Percentiles rank a stretch among this genome's conserved stretches.
phyloP scores from a whole-genome alignment of 2,329 filamentous ascomycete genomes.

The Bisporella sp. region DNA sequence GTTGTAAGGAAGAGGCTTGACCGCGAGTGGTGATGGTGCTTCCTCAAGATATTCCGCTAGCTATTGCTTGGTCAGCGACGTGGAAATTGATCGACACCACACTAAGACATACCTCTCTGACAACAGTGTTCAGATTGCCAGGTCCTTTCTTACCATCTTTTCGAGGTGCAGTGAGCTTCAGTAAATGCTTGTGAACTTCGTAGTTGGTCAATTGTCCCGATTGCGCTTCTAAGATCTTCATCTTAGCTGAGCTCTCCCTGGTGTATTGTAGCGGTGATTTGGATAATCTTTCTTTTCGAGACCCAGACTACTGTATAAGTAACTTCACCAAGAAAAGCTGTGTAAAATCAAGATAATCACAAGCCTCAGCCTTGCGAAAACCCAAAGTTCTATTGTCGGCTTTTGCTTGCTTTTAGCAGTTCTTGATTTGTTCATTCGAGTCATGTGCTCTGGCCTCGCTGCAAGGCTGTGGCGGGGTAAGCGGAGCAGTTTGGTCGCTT shows the following conservation, averaged over 20 bases:
- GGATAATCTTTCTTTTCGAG: too few relatives aligned
- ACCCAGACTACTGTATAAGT: too few relatives aligned
- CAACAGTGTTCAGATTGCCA: conserved; percentile 35
- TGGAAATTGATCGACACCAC: neutral
- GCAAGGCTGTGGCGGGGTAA: neutral
- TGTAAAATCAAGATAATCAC: too few relatives aligned
- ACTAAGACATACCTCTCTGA: conserved; percentile 51
- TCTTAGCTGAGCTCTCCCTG: neutral
- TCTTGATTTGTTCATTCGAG: too few relatives aligned
- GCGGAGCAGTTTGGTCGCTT: too few relatives aligned
- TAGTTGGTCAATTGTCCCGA: conserved; percentile 65
- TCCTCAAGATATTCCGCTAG: conserved; percentile 54
- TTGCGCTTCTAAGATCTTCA: conserved; percentile 68
- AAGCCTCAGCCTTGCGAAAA: conserved; percentile 5
- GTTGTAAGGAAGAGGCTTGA: conserved; percentile 35
- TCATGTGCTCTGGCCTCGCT: neutral
- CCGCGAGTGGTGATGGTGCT: conserved; percentile 45
- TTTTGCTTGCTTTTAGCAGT: too few relatives aligned
- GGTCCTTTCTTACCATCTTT: conserved; percentile 3
- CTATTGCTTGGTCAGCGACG: conserved; percentile 31
- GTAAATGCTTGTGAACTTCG: conserved; percentile 63
- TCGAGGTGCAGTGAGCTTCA: conserved; percentile 38
- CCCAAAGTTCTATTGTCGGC: neutral
- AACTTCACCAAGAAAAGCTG: too few relatives aligned
- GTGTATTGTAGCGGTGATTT: too few relatives aligned